Evolutionary conservation across 805 yeast genomes (phyloP), one percentile per base, ranked within the genome.

Genomic region (Saccharomycopsis sp.): DNA sequence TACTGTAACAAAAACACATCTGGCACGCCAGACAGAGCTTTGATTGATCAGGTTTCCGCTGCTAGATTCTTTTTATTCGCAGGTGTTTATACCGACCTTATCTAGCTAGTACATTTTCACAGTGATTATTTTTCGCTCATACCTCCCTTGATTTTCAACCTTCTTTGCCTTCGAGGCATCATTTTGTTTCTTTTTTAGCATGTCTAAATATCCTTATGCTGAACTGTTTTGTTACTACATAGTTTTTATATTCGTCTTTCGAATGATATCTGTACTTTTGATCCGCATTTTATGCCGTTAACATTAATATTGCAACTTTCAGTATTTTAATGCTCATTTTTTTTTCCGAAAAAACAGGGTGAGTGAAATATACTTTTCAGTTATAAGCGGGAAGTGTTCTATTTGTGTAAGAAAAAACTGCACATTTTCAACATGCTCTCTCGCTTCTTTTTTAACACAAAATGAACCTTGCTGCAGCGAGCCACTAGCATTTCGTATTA

Each of bases 21-120:
- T 34, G 70, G 74, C 24, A 72, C 73, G 9, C 63, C 74, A 59
- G 76, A 72, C 53, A 79, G 82, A 67, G 77, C 81, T 52, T 72
- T 85, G 64, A 84, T 85, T 72, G 85, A 84, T 2, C 73, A 75
- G 52, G 89, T 81, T 15, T 73, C 87, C 15, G 90, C 89, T 8
- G 89, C 89, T 2, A 76, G 89, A 64, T 76, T 81, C 2, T 84
- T 84, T 70, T 80, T 83, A 70, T 88, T n/a, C n/a, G 46, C 57
- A 5, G 34, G 53, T 18, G n/a, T 9, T 1, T n/a, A 24, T 14
- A 48, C 29, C 12, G 23, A 48, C 21, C 48, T 44, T 44, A 44
- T 44, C 16, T 44, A 44, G n/a, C n/a, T n/a, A n/a, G 21, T 7
- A 29, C 37, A 29, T 12, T 29, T 29, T 12, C 37, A 7, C 37